phyloP scores from a whole-genome alignment of 2,329 filamentous ascomycete genomes.

The Acephala macrosclerotiorum region DNA sequence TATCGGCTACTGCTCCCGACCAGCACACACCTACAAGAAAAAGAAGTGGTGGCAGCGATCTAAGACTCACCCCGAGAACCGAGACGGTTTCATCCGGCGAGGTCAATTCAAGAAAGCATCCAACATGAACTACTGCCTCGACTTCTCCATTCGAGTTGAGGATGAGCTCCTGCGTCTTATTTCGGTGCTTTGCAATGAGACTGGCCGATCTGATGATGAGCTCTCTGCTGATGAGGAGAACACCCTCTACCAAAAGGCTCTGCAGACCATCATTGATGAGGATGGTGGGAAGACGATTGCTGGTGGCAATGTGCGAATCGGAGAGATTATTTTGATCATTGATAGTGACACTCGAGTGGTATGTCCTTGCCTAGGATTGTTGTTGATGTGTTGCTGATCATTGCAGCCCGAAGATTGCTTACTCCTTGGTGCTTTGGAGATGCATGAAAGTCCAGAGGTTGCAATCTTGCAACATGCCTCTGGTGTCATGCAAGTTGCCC shows the following conservation, averaged over 20 bases:
- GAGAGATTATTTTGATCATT: constrained; percentile 69
- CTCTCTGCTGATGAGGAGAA: constrained; percentile 21
- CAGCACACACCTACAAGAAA: constrained; percentile 8
- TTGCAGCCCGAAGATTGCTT: constrained; percentile 65
- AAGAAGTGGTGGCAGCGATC: constrained; percentile 15
- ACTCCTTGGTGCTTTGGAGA: constrained; percentile 76
- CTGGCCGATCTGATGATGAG: constrained; percentile 5
- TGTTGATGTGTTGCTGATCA: neutral
- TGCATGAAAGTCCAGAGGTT: constrained; percentile 80
- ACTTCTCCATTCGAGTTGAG: constrained; percentile 68
- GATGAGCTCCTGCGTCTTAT: constrained; percentile 41
- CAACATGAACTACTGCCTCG: constrained; percentile 76
- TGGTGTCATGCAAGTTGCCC: constrained; percentile 79
- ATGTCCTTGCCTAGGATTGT: constrained; percentile 2
- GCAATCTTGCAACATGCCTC: constrained; percentile 81
- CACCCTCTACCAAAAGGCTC: constrained; percentile 41
- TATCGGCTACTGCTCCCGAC: constrained; percentile 3
- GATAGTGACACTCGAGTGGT: constrained; percentile 71
- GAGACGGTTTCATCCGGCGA: constrained; percentile 56
- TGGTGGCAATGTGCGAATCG: constrained; percentile 63
- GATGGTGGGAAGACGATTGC: constrained; percentile 60
- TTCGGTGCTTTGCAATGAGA: constrained; percentile 1
- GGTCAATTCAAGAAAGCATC: constrained; percentile 77
- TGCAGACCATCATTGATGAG: constrained; percentile 58
- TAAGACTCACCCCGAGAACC: constrained; percentile 13